Evolutionary conservation across 2,329 filamentous ascomycete species (phyloP), one percentile per base, ranked within the genome.

Genomic region (Fusarium udum): DNA sequence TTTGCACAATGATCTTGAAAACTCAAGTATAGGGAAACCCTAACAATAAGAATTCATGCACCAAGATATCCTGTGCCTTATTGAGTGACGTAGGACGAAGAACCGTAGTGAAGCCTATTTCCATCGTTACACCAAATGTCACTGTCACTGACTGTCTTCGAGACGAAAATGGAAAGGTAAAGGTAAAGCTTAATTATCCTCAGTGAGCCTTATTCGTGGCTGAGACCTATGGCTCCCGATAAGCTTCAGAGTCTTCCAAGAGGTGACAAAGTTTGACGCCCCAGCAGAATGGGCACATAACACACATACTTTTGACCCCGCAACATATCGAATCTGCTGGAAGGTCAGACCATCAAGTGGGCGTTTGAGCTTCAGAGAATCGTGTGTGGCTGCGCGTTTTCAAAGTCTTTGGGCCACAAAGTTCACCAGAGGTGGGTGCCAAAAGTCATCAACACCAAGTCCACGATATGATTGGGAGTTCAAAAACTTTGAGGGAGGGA

Each of bases 371-470:
- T 22, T 36, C 9, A 12, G 8, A 36, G 15, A 2, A 1, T 12
- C 3, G 13, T 6, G n/a, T 2, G 32, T 52, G 9, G n/a, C 2
- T 52, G 36, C 3, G 26, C 6, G 5, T 16, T 18, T 36, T 15
- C 3, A 20, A 15, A 20, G n/a, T 24, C 5, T 51, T 26, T 52
- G 14, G 12, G 18, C 18, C 5, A 3, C 13, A 26, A 1, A 20
- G 18, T 24, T 26, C 9, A 36, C 3, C 13, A 26, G n/a, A 26
- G 18, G 18, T 12, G n/a, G 10, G 16, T 1, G n/a, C 15, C 18
- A 12, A 26, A 9, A 36, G 13, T 36, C 32, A 22, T 12, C 7
- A 15, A 2, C 18, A 22, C 3, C 12, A 0, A 9, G 0, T 3
- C 18, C 7, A 22, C 9, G 9, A 36, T 9, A 15, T 26, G 49